Evolutionary conservation across 208 protist genomes (phyloP), one percentile per base, ranked within the genome.

Genomic region (Leishmania tropica): DNA sequence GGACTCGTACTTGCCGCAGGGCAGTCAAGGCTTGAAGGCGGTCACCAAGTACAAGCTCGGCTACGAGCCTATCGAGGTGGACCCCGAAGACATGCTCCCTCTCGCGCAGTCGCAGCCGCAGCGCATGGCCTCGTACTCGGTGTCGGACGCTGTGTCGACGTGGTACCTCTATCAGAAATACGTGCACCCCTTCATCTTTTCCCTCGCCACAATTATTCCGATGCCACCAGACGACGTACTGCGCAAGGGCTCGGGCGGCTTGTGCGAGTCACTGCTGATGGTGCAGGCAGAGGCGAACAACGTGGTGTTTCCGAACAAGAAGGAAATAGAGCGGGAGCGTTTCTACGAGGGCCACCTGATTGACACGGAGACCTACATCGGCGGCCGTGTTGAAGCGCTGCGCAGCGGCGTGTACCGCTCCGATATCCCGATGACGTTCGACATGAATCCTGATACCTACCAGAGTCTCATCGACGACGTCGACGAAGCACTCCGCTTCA

Each of bases 141-240:
- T 99, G 3, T 99, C 99, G 10, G 99, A 99, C 89, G 99, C 99
- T 11, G 98, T 99, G 17, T 99, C 99, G 15, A 99, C 99, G 0
- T 99, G 99, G 93, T 99, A 99, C 88, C 91, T 99, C 24, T 99
- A 99, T 88, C 96, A 96, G 80, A 99, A 99, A 78, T 99, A 99
- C 85, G 98, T 99, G 19, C 98, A 99, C 87, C 98, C 99, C 1
- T 99, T 99, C 90, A 99, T 99, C 85, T 99, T 99, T 87, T 99
- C 99, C 0, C 94, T 99, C 31, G 99, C 99, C 87, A 99, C 95
- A 4, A 99, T 99, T 84, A 99, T 99, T 86, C 99, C 99, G 10
- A 97, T 99, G 94, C 89, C 97, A 35, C 98, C 99, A 2, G 99
- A 99, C 86, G 98, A 99, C 75, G 99, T 99, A 15, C 92, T 99